phyloP scores from a whole-genome alignment of 495 filamentous ascomycete genomes.

The Trichoderma virens region DNA sequence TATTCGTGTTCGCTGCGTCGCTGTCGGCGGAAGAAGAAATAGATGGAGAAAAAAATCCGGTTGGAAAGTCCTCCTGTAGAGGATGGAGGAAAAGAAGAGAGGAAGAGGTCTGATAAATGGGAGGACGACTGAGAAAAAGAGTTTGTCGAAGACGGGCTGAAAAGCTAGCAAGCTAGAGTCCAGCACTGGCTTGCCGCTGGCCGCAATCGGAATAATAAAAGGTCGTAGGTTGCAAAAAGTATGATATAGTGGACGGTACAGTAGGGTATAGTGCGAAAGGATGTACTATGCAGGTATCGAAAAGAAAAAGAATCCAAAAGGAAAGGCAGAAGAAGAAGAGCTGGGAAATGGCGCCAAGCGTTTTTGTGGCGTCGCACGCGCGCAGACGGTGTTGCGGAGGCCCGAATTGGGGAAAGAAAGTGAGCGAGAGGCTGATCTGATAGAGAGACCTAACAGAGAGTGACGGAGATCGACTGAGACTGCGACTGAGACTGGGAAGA shows the following conservation, averaged over 20 bases:
- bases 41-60: neutral
- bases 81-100: neutral
- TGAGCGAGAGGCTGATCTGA: neutral
- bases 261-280: neutral
- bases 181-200: constrained; percentile 5
- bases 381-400: constrained; percentile 1
- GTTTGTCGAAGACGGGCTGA: neutral
- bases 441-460: neutral
- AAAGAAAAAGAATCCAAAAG: neutral
- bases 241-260: neutral
- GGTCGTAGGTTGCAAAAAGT: neutral
- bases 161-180: neutral
- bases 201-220: constrained; percentile 2
- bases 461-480: neutral
- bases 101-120: neutral
- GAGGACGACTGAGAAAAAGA: too few species aligned
- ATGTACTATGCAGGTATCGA: constrained; percentile 3
- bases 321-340: neutral
- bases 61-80: neutral
- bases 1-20: neutral
- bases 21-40: neutral
- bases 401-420: neutral
- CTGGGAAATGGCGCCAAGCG: constrained; percentile 1
- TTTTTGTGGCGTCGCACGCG: constrained; percentile 2
- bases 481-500: neutral